Evolutionary conservation across 164 flowering plant species (phyloP).

Genomic region (Vitis cinerea): DNA sequence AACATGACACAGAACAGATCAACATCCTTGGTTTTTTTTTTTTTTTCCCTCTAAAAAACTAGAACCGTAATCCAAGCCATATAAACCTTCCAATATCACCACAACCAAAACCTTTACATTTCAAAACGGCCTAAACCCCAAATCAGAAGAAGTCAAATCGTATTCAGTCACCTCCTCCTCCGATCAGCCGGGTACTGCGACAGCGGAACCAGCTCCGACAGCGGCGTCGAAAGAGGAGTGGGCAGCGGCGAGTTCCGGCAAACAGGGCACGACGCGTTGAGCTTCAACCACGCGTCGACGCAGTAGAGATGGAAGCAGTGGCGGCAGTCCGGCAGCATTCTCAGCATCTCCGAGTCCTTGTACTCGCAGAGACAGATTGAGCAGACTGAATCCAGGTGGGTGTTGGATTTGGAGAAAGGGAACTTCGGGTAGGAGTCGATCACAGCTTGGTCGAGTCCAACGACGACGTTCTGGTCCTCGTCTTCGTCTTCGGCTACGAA

Average conservation of each 20-base stretch:
- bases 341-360: constrained; percentile 80
- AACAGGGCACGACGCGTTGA: constrained; percentile 92
- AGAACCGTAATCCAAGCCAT: too few relatives aligned
- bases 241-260: constrained; percentile 97
- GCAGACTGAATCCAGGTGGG: constrained; percentile 24
- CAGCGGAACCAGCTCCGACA: constrained; percentile 87
- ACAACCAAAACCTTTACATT: too few relatives aligned
- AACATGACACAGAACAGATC: too few relatives aligned
- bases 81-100: too few relatives aligned
- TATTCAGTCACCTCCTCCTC: constrained; percentile 19
- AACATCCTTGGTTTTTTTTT: too few relatives aligned
- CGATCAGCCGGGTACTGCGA: constrained; percentile 65
- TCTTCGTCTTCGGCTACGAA: constrained; percentile 50
- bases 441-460: constrained; percentile 41
- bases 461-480: constrained; percentile 17
- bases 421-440: constrained; percentile 54
- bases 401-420: constrained; percentile 30
- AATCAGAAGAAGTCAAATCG: too few relatives aligned
- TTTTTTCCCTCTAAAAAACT: too few relatives aligned
- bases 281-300: constrained; percentile 88
- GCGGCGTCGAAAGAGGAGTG: constrained; percentile 89
- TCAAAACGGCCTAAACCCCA: too few relatives aligned
- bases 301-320: constrained; percentile 80
- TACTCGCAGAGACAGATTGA: constrained; percentile 89
- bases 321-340: constrained; percentile 95